Base-by-base conservation (phyloP, 2,329 filamentous ascomycete species). In the Xylaria sp. region DNA sequence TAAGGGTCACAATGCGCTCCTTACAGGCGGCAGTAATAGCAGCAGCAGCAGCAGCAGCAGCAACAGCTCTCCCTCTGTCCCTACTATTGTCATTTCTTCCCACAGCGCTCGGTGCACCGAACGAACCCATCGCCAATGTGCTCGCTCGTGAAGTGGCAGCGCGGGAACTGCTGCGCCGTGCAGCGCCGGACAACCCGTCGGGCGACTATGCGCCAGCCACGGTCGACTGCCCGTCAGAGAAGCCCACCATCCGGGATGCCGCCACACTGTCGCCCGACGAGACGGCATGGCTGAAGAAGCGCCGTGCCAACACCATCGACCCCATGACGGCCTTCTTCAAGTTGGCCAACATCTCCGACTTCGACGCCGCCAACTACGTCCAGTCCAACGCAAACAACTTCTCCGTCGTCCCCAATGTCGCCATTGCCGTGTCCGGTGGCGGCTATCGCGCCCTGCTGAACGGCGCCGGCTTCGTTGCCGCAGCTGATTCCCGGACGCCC, bases 301-400 rank as follows among this genome's bases (percentile, higher is more conserved):
- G 95, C 66, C 88, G 93, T 71, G 88, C 88, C 69, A 90, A 91
- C 71, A 97, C 93, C 0, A 82, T 94, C 21, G 81, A 88, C 10
- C 90, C 93, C n/a, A 91, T 98, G 86, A 87, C 85, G 64, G 85
- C 91, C 21, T 89, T 97, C 72, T 85, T 98, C 60, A 83, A 83
- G 21, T 87, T 92, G 66, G 85, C 93, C 76, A 89, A 89, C 74
- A 94, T 98, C 70, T 81, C 87, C n/a, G 89, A 87, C 68, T 95
- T 98, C 70, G 77, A 79, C 51, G 77, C 77, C 18, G 70, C 63
- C 35, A 78, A 81, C 1, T 98, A 96, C 78, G 89, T 98, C 74
- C 85, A 90, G 63, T 82, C 81, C 68, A 80, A 88, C 69, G 79
- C 87, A 35, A 90, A 91, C 78, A 93, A 94, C 77, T 92, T 91